Conservation (phyloP, 306 rosid genomes). For the Dalbergia cochinchinensis region DNA sequence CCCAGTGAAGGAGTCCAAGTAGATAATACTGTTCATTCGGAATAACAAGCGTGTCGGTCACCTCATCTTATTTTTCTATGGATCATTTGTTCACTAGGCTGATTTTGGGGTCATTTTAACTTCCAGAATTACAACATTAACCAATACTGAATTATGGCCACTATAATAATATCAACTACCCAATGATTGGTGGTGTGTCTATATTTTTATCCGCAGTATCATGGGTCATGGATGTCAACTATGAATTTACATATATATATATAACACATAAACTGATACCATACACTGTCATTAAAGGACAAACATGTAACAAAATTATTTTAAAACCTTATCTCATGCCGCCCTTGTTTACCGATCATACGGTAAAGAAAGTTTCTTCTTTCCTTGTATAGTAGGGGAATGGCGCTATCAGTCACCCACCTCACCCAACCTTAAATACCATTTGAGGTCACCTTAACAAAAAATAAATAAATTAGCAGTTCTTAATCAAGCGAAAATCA, state of each 20-base stretch:
- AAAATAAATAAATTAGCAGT: not conserved
- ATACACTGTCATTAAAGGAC: slow-evolving; percentile 16
- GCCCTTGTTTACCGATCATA: slow-evolving; percentile 12
- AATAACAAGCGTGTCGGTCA: not conserved
- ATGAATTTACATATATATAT: not conserved
- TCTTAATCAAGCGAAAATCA: slow-evolving; percentile 2
- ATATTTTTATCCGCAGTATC: not conserved
- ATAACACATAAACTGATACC: not conserved
- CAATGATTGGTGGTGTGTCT: not conserved
- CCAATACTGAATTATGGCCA: not conserved
- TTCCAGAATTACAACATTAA: not conserved
- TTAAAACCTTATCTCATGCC: slow-evolving; percentile 33
- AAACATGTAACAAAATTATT: slow-evolving; percentile 10
- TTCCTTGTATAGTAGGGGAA: slow-evolving; percentile 19
- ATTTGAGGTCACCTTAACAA: not conserved
- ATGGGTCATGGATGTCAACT: slow-evolving; percentile 10
- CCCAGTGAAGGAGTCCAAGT: not conserved
- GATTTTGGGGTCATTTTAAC: not conserved
- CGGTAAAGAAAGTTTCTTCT: not conserved
- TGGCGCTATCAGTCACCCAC: slow-evolving; percentile 16
- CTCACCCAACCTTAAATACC: not conserved
- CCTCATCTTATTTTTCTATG: not conserved
- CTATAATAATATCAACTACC: not conserved
- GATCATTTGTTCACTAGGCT: not conserved
- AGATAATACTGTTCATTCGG: not conserved